These are phyloP conservation scores for Aurantiochytrium sp. DNA, from an alignment of 108 stramenopile species.

Conservation along the genomic window DNA sequence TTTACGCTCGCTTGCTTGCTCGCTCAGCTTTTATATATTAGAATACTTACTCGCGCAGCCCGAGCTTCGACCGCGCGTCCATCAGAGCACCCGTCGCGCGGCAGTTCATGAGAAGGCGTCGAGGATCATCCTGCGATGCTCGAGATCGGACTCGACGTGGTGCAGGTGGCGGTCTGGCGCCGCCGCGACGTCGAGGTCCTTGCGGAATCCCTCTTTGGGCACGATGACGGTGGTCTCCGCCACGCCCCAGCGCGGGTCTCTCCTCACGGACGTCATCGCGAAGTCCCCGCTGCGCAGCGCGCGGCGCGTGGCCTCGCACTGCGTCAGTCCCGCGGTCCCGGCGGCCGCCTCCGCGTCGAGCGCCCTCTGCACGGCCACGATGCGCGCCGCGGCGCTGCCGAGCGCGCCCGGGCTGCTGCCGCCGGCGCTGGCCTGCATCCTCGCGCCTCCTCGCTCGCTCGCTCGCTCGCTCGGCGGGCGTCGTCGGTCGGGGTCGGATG, in stretches of 20 bases:
- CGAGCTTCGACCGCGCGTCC: no score
- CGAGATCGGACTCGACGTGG: neutral
- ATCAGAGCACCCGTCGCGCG: no score
- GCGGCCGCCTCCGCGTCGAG: neutral
- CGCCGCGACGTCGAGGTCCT: neutral
- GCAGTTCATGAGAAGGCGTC: neutral
- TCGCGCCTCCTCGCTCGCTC: neutral
- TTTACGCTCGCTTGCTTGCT: no score
- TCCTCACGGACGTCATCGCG: neutral
- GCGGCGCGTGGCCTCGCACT: neutral
- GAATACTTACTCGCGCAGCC: no score
- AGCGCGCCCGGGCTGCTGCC: neutral
- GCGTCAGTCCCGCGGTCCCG: neutral
- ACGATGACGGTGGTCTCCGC: neutral
- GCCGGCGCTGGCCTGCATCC: neutral
- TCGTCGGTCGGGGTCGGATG: no score
- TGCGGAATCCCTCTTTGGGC: neutral
- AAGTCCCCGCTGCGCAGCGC: neutral
- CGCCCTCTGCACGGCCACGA: neutral
- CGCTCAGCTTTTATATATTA: no score
- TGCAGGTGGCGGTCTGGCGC: no score
- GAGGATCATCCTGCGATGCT: neutral
- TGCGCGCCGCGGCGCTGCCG: neutral
- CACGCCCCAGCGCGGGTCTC: no score
- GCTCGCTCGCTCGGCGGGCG: neutral